phyloP scores from a whole-genome alignment of 2,329 filamentous ascomycete species.

The Microascus cirrosus region DNA sequence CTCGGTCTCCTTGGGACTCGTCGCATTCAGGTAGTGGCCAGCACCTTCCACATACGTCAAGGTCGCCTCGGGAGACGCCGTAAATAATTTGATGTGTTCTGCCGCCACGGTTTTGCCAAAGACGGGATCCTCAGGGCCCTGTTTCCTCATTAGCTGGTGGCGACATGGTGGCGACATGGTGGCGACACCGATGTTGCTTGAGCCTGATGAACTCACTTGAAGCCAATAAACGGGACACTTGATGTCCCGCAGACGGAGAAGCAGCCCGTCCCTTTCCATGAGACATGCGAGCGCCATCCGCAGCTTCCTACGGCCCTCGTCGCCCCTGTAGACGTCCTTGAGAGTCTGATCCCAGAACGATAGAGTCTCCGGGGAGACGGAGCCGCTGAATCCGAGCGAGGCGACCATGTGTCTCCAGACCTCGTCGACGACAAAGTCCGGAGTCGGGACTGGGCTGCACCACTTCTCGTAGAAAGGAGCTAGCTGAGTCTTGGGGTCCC shows the following conservation, averaged over 20 bases:
- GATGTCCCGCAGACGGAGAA: slow-evolving; percentile 31
- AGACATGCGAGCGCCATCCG: slow-evolving; percentile 32
- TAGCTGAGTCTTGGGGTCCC: slow-evolving; percentile 32
- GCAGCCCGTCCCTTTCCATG: slow-evolving; percentile 33
- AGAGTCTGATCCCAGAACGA: slow-evolving; percentile 34
- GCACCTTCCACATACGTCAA: slow-evolving; percentile 30
- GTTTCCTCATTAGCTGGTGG: slow-evolving; percentile 5
- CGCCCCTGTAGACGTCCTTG: slow-evolving; percentile 33
- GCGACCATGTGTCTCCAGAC: slow-evolving; percentile 33
- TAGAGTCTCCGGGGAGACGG: slow-evolving; percentile 21
- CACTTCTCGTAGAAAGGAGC: slow-evolving; percentile 29
- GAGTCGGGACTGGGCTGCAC: slow-evolving; percentile 24
- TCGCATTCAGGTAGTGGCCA: slow-evolving; percentile 37
- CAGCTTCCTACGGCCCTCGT: slow-evolving; percentile 36
- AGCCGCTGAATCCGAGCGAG: slow-evolving; percentile 31
- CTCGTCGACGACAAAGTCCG: slow-evolving; percentile 34
- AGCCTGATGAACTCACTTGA: slow-evolving; percentile 24
- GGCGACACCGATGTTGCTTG: neutral
- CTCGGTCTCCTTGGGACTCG: slow-evolving; percentile 32
- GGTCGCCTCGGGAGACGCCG: slow-evolving; percentile 28
- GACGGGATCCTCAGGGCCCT: slow-evolving; percentile 34
- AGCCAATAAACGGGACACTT: slow-evolving; percentile 41
- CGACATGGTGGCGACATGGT: too few species aligned
- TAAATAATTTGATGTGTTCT: slow-evolving; percentile 41
- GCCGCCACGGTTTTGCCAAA: slow-evolving; percentile 25